Percentiles rank a stretch among this genome's conserved stretches.
Conservation (phyloP, 2,329 filamentous ascomycete species). For the Phoma sp. region DNA sequence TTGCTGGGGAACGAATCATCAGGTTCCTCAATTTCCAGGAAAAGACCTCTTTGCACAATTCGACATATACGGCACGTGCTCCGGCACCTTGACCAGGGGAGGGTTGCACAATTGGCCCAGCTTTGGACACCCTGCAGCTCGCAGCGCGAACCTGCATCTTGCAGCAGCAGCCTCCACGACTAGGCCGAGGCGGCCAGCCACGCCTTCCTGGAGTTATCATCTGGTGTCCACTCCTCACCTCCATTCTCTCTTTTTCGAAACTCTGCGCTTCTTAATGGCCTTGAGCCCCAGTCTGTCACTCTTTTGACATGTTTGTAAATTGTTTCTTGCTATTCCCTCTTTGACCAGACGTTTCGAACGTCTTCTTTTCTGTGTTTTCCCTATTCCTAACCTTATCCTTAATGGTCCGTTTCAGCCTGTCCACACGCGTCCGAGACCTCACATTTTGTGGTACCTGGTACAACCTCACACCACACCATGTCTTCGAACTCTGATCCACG, state of each 20-base stretch:
- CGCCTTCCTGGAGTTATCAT: conserved; percentile 35
- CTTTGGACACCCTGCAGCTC: conserved; percentile 23
- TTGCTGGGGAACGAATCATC: conserved; percentile 12
- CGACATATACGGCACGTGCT: conserved; percentile 33
- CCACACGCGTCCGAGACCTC: conserved; percentile 31
- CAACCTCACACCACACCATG: conserved; percentile 38
- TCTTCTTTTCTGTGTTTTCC: conserved; percentile 28
- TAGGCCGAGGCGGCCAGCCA: conserved; percentile 29
- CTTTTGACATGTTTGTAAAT: conserved; percentile 44
- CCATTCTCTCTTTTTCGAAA: conserved; percentile 35
- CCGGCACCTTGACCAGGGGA: conserved; percentile 18
- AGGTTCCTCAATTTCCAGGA: conserved; percentile 23
- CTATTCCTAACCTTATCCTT: conserved; percentile 34
- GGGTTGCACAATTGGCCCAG: conserved; percentile 42
- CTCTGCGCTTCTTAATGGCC: conserved; percentile 45
- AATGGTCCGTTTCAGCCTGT: conserved; percentile 40
- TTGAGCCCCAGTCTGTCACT: conserved; percentile 43
- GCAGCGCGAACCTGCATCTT: conserved; percentile 46
- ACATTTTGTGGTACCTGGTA: conserved; percentile 32
- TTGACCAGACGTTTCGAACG: conserved; percentile 33
- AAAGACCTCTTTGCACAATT: conserved; percentile 22
- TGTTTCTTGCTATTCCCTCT: conserved; percentile 46
- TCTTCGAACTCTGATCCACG: conserved; percentile 33
- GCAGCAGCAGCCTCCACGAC: conserved; percentile 31
- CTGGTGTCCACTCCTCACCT: conserved; percentile 41